Evolutionary conservation across 1,139 yeast genomes (phyloP).

Genomic region (Meyerozyma guilliermondii): DNA sequence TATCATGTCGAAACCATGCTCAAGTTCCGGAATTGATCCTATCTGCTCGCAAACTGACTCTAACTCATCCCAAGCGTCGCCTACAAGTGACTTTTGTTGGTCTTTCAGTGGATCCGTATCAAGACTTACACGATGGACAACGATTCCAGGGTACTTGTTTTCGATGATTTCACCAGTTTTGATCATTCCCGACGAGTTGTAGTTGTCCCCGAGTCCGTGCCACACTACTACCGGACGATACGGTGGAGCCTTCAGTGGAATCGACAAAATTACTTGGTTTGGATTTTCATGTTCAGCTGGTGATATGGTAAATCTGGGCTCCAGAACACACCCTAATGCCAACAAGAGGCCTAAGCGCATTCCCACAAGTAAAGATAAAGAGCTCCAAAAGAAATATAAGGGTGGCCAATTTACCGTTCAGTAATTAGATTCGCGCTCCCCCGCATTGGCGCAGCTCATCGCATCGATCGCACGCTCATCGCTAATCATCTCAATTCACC

Average conservation of each 20-base stretch:
- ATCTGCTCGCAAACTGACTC: slow-evolving; percentile 39
- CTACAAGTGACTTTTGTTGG: slow-evolving; percentile 51
- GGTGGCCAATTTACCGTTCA: too few relatives aligned
- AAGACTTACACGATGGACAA: slow-evolving; percentile 49
- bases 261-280: too few relatives aligned
- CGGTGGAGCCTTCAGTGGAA: too few relatives aligned
- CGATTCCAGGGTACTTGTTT: slow-evolving; percentile 44
- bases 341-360: too few relatives aligned
- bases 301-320: too few relatives aligned
- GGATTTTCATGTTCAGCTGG: too few relatives aligned
- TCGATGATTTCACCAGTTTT: slow-evolving; percentile 40
- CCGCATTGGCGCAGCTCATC: neutral
- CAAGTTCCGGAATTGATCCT: slow-evolving; percentile 32
- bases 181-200: slow-evolving; percentile 57
- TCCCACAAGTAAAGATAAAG: too few relatives aligned
- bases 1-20: slow-evolving; percentile 61
- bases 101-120: slow-evolving; percentile 49
- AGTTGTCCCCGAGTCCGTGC: slow-evolving; percentile 84
- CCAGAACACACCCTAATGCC: too few relatives aligned
- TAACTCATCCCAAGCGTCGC: slow-evolving; percentile 46
- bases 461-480: neutral
- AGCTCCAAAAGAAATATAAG: too few relatives aligned
- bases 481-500: neutral
- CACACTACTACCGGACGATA: slow-evolving; percentile 60
- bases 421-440: neutral